These are phyloP conservation scores for Vigna angularis DNA, from an alignment of 306 rosid species.

Conservation along the genomic window DNA sequence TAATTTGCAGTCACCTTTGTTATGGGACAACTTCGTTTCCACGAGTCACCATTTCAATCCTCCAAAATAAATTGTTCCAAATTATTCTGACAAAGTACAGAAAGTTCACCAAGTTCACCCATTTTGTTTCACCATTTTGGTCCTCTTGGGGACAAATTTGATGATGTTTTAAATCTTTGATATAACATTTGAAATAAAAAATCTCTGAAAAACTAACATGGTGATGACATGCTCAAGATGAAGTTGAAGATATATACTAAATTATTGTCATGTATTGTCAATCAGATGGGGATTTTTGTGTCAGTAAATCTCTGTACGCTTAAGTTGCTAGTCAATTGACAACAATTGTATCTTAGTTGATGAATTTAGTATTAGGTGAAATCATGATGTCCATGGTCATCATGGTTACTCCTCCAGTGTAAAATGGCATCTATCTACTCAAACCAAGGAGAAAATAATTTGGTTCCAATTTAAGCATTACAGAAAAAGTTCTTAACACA, in stretches of 20 bases:
- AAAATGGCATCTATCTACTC: slow-evolving; percentile 7
- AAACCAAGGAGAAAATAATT: slow-evolving; percentile 11
- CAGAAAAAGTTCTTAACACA: neutral
- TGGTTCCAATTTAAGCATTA: neutral
- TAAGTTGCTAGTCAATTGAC: neutral
- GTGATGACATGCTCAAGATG: neutral
- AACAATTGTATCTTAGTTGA: neutral
- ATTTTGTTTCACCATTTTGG: neutral
- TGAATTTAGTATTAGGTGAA: slow-evolving; percentile 1
- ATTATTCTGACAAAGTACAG: neutral
- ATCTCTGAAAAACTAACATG: neutral
- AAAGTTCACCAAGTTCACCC: neutral
- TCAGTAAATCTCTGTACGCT: neutral
- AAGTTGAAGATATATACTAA: neutral
- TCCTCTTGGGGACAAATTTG: neutral
- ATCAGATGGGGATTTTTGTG: neutral
- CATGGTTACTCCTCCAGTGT: neutral
- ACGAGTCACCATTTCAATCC: neutral
- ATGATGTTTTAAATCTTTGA: neutral
- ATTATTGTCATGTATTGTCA: neutral
- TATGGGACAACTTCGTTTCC: slow-evolving; percentile 12
- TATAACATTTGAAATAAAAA: neutral
- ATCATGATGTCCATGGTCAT: slow-evolving; percentile 14
- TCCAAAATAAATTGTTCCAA: neutral
- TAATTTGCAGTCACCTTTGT: slow-evolving; percentile 1